These are phyloP conservation scores for Parietichytrium sp. DNA, from an alignment of 108 stramenopile genomes.

Conservation along the genomic window DNA sequence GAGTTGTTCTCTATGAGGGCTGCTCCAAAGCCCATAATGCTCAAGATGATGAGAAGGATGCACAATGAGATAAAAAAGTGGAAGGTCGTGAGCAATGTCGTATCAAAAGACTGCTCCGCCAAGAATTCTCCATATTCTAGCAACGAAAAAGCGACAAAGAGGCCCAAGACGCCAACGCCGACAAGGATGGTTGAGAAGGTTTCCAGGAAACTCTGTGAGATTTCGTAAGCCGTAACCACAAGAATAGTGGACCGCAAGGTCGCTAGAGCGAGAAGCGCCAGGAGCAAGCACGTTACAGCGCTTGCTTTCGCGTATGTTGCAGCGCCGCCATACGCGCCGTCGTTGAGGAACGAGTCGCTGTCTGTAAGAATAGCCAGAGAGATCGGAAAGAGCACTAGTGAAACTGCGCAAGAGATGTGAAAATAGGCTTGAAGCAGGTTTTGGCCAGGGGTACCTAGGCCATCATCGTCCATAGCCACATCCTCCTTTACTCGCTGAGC, in stretches of 20 bases:
- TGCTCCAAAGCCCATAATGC: neutral
- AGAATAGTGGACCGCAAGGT: conserved; percentile 3
- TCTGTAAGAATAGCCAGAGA: neutral
- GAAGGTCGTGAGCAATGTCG: neutral
- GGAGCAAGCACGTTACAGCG: neutral
- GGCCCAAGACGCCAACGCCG: neutral
- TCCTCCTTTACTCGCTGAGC: neutral
- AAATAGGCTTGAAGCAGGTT: neutral
- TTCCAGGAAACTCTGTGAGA: conserved; percentile 15
- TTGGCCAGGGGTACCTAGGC: conserved; percentile 15
- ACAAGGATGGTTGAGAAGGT: conserved; percentile 14
- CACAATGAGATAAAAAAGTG: neutral
- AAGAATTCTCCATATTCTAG: neutral
- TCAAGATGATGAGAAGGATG: neutral
- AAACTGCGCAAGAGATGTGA: neutral
- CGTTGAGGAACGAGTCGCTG: neutral
- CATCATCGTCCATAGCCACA: conserved; percentile 6
- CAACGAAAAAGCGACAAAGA: neutral
- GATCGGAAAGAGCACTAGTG: neutral
- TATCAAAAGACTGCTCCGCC: neutral
- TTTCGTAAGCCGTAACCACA: neutral
- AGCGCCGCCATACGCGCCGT: neutral
- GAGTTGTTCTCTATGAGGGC: conserved; percentile 8
- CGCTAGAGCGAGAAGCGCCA: neutral
- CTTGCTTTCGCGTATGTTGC: neutral